Evolutionary conservation across 371 early-diverging fungal species (phyloP).

Genomic region (Thermomucor indicae-seudaticae): DNA sequence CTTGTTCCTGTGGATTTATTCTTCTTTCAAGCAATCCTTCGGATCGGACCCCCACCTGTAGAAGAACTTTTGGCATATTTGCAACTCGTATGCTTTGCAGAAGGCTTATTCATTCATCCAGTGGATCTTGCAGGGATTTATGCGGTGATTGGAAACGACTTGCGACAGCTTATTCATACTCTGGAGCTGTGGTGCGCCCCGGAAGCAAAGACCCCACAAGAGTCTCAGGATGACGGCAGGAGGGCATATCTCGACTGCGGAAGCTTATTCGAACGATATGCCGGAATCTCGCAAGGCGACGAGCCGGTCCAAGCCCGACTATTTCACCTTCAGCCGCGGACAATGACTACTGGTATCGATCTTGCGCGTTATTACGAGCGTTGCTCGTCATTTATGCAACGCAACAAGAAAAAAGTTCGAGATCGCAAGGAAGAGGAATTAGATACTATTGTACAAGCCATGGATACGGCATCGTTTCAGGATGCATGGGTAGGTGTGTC

Average conservation of each 20-base stretch:
- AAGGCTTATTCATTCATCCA: slow-evolving; percentile 20
- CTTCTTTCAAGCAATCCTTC: slow-evolving; percentile 13
- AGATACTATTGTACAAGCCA: background rate
- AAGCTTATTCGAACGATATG: background rate
- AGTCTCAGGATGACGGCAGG: slow-evolving; percentile 1
- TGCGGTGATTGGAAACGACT: slow-evolving; percentile 16
- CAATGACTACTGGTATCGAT: slow-evolving; percentile 7
- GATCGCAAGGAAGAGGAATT: background rate
- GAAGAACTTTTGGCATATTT: slow-evolving; percentile 24
- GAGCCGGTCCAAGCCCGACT: too few species aligned
- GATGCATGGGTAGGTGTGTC: slow-evolving; percentile 14
- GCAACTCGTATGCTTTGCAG: slow-evolving; percentile 24
- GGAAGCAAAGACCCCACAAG: background rate
- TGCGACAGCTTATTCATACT: slow-evolving; percentile 23
- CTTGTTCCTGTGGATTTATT: slow-evolving; percentile 25
- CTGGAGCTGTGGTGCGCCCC: slow-evolving; percentile 27
- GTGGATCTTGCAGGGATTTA: slow-evolving; percentile 22
- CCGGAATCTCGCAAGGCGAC: too few species aligned
- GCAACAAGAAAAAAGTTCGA: background rate
- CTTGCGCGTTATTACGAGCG: slow-evolving; percentile 4
- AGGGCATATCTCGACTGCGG: background rate
- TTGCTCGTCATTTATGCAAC: background rate
- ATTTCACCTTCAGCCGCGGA: too few species aligned
- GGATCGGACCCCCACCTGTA: slow-evolving; percentile 10
- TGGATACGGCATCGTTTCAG: slow-evolving; percentile 13